Base-by-base conservation (phyloP, 129 eudicot genomes). In the Smallanthus sonchifolius region DNA sequence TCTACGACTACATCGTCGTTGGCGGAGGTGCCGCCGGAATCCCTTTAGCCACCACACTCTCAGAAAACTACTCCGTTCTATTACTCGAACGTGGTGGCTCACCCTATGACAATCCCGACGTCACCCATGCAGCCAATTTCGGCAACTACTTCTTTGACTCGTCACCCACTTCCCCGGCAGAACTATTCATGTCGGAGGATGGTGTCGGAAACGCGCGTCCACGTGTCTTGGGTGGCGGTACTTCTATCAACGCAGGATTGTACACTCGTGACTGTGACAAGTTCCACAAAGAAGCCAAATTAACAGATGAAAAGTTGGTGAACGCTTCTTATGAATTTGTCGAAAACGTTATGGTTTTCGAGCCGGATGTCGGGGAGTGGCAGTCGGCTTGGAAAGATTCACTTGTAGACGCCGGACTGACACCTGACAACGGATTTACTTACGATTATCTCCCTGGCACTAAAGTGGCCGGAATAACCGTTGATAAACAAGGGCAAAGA, bases 251-350 rank as follows among this genome's bases (percentile, higher is more conserved):
- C 1, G 65, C 65, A 0, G 72, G 72, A 19, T 42, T 67, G 16
- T 67, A 67, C 72, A 39, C 72, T 8, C 72, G 72, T 2, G 72
- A 82, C 81, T 90, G 34, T 13, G n/a, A 59, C 1, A 59, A 59
- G 6, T 59, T 59, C 65, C 28, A 19, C 4, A 30, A 59, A 24
- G 65, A 59, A 13, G 65, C 65, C 4, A 59, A 11, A 59, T 59
- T 59, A 59, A 28, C 35, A 11, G 91, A 88, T 32, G 65, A 68
- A 1, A 24, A 24, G 34, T 56, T 88, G 69, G 91, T 51, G 47
- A 86, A 86, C 14, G 84, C 73, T 73, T 89, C 96, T 54, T 89
- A 84, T 52, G n/a, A 42, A 35, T 89, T 91, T 88, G 87, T 89
- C 15, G 96, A 89, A 62, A 74, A 72, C 42, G 55, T 61, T 69